Evolutionary conservation across 345 rosid species (phyloP), one percentile per base, ranked within the genome.

Genomic region (Euclidium syriacum): DNA sequence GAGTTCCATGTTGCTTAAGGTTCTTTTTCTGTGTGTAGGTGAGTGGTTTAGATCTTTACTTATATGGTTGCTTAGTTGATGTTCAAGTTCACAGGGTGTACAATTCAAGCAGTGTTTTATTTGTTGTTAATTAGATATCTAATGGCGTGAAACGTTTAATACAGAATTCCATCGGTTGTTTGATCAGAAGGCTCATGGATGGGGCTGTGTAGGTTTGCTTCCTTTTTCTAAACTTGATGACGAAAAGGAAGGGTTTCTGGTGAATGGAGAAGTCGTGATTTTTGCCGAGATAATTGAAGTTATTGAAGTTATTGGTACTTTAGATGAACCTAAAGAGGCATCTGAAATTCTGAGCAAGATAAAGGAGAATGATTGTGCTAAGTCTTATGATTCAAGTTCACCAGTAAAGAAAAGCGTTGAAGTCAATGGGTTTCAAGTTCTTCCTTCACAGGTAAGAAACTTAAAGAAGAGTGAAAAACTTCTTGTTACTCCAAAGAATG

Each of bases 181-280:
- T 65, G 82, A 76, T 70, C 82, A 82, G 49, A 73, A 84, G 46
- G 90, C 81, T 78, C 78, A 85, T 48, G 86, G 79, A 63, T 87
- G 95, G 90, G 95, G 95, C 12, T 87, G 84, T 66, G 79, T 87
- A 33, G 76, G 84, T 40, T 82, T 87, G 68, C 80, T 84, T 86
- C 78, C 85, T 43, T 86, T 84, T 10, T 38, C 82, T n/a, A 87
- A 87, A 30, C 79, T 87, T 32, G 29, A 25, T 7, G 17, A 0
- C 14, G 17, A 36, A 27, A 27, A n/a, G n/a, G 17, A 36, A 9
- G 95, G 90, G 30, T 84, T 72, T 79, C 67, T 80, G 61, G 81
- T 69, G 53, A 75, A 79, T 76, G 88, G 82, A 62, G 64, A 73
- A 4, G 76, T 79, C 52, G 47, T 82, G 7, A 62, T 87, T 41